Conservation (phyloP, 768 basidiomycete genomes). For the Fibroporia radiculosa region DNA sequence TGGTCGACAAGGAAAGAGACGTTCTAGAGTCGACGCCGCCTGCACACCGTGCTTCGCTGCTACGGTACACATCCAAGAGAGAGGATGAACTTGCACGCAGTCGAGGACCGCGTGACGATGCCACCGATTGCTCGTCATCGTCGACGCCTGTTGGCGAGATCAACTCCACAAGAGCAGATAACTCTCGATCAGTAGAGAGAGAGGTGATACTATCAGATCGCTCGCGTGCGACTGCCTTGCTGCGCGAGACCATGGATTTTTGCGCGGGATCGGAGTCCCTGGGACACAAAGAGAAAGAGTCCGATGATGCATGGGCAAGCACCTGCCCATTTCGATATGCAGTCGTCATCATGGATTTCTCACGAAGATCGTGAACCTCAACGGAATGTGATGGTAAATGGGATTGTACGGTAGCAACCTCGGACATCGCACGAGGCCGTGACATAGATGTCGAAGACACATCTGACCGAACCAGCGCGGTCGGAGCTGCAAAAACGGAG, state of each 20-base stretch:
- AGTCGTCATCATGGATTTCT: no score
- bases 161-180: slow-evolving; percentile 43
- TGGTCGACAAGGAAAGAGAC: neutral
- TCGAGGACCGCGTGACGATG: neutral
- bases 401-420: neutral
- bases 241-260: neutral
- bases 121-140: slow-evolving; percentile 21
- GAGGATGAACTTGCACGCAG: neutral
- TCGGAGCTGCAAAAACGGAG: neutral
- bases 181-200: slow-evolving; percentile 39
- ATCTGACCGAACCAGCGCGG: neutral
- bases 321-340: no score
- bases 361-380: no score
- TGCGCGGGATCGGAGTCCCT: no score
- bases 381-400: neutral
- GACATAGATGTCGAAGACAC: no score
- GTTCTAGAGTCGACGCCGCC: slow-evolving; percentile 6
- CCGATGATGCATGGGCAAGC: no score
- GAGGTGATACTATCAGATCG: slow-evolving; percentile 33
- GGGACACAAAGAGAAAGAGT: no score
- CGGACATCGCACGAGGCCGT: neutral
- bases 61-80: slow-evolving; percentile 2
- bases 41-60: slow-evolving; percentile 3
- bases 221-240: neutral
- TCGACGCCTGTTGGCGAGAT: slow-evolving; percentile 27